Evolutionary conservation across 495 filamentous ascomycete genomes (phyloP), one percentile per base, ranked within the genome.

Genomic region (Thozetella sp.): DNA sequence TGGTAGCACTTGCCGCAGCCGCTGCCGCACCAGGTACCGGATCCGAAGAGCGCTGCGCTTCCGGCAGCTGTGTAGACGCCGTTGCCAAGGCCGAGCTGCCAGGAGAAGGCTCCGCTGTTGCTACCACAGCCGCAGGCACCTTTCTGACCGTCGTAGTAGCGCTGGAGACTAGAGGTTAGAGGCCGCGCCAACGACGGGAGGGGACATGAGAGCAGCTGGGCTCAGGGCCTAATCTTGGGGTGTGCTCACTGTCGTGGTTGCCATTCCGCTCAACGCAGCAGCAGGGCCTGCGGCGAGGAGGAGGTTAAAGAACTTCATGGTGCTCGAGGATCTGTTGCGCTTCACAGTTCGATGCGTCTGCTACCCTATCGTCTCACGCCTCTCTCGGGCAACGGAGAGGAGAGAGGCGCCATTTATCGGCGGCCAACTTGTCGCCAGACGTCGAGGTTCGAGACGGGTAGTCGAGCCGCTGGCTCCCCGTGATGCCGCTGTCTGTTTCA

Each of bases 1-100:
- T 74, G 56, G 60, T 76, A 77, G 63, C 75, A 77, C 51, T 63
- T 71, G 22, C 75, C 75, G 61, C 75, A 77, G 30, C 75, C 74
- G 17, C 63, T 55, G 25, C 75, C 75, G 55, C 75, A 77, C 75
- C 75, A 77, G 43, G 59, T 56, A 56, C 53, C 62, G 3, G 58
- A 59, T 54, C 71, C 72, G 53, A 64, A 73, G 25, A 74, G 61
- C 40, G 72, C 65, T 51, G 68, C 66, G 9, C 70, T 73, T 11
- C 64, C 73, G 2, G 71, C 71, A 17, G 71, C 71, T 2, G 71
- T 73, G 59, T 72, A 71, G 27, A 72, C 46, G 34, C 62, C 63
- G 15, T 37, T 34, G n/a, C 34, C 40, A 19, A 58, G 22, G 52
- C 65, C 57, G 22, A 66, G 64, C 65, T 73, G 71, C 71, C 71